A percentile compares a stretch with the other conserved stretches of the same genome.
Conservation (phyloP, 1,284 basidiomycete species). For the Puccinia triticina region DNA sequence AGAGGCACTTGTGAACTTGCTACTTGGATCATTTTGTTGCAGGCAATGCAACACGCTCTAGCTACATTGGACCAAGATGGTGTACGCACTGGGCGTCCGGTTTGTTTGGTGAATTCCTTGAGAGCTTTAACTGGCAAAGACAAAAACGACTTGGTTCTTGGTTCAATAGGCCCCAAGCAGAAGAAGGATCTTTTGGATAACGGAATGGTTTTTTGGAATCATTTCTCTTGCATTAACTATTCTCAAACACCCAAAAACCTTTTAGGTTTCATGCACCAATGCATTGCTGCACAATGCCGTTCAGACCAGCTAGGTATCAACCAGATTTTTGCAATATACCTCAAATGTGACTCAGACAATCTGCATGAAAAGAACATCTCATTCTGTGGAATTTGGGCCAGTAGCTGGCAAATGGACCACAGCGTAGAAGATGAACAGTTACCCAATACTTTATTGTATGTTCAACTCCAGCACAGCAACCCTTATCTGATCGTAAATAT, state of each 20-base stretch:
- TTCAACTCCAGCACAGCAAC: not conserved
- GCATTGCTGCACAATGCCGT: not conserved
- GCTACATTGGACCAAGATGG: not conserved
- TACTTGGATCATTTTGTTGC: not conserved
- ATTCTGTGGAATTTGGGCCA: not conserved
- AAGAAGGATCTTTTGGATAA: not conserved
- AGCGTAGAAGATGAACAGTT: not conserved
- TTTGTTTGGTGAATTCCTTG: conserved; percentile 7
- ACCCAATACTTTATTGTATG: not conserved
- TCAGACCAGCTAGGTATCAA: not conserved
- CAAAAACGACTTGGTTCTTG: not conserved
- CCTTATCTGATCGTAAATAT: not conserved
- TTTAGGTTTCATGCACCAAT: not conserved
- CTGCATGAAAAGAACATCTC: not conserved
- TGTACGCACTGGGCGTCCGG: not conserved
- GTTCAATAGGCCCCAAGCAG: no score
- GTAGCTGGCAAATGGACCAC: no score
- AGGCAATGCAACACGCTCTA: not conserved
- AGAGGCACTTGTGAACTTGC: not conserved
- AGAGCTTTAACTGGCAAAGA: not conserved
- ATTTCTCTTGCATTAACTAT: conserved; percentile 4
- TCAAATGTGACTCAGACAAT: not conserved
- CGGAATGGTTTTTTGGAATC: conserved; percentile 13
- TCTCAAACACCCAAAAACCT: not conserved
- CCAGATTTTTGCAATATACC: conserved; percentile 5